These are phyloP conservation scores for Mortierella alpina DNA, from an alignment of 192 early-diverging fungal species.

Conservation along the genomic window DNA sequence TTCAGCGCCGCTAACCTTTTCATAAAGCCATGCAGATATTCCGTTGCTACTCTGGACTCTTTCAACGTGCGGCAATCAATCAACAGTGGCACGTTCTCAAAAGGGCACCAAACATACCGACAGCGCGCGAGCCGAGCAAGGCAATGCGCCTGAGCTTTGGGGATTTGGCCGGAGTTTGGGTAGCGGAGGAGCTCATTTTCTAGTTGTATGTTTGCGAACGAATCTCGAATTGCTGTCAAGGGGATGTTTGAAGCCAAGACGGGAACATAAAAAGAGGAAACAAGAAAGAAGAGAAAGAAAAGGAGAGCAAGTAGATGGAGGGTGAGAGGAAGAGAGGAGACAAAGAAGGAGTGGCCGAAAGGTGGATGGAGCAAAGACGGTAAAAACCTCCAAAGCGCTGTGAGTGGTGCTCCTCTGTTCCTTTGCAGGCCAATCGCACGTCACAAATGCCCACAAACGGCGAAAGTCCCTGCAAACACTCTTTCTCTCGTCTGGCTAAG, in stretches of 20 bases:
- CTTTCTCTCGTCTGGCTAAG: too few species aligned
- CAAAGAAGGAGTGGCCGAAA: constrained; percentile 19
- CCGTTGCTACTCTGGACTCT: background rate
- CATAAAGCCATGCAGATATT: too few species aligned
- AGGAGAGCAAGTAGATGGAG: background rate
- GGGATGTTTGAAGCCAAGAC: background rate
- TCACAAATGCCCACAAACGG: too few species aligned
- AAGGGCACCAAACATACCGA: constrained; percentile 61
- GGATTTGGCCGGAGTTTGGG: constrained; percentile 47
- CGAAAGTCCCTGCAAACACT: too few species aligned
- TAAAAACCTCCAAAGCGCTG: too few species aligned
- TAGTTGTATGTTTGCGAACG: background rate
- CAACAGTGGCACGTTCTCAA: too few species aligned
- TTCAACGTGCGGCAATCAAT: too few species aligned
- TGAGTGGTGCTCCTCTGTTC: too few species aligned
- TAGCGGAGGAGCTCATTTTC: constrained; percentile 30
- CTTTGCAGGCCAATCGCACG: too few species aligned
- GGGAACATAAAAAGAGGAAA: background rate
- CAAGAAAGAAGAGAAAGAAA: background rate
- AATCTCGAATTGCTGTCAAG: background rate
- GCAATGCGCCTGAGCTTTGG: constrained; percentile 84
- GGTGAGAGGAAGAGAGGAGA: constrained; percentile 8
- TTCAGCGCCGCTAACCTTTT: too few species aligned
- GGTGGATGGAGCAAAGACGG: background rate
- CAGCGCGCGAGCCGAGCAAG: constrained; percentile 82